Conservation (phyloP, 208 protist genomes). For the Crithidia bombi region DNA sequence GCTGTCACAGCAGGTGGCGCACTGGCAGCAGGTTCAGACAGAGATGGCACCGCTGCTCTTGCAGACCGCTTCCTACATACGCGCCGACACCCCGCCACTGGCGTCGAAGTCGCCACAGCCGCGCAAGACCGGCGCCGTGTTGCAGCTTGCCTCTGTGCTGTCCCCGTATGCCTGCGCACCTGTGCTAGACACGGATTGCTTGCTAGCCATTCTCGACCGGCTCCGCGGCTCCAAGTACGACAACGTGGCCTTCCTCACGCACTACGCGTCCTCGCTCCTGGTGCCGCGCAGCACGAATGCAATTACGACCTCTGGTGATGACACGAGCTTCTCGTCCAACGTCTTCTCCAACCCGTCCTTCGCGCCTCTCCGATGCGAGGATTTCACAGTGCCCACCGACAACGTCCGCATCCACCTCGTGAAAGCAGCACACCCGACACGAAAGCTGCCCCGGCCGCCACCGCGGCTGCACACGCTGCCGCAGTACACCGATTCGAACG, state of each 20-base stretch:
- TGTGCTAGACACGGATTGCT: neutral
- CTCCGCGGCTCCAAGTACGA: neutral
- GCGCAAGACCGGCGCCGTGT: neutral
- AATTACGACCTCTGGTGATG: neutral
- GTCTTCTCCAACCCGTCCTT: slow-evolving; percentile 25
- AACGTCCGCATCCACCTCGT: slow-evolving; percentile 7
- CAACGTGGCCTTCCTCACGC: slow-evolving; percentile 3
- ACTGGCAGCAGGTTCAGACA: slow-evolving; percentile 6
- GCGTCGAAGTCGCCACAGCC: too few relatives aligned
- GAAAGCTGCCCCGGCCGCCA: slow-evolving; percentile 4
- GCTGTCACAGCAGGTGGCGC: slow-evolving; percentile 4
- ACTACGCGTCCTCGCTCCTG: slow-evolving; percentile 9
- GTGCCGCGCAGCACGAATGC: slow-evolving; percentile 3
- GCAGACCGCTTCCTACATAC: slow-evolving; percentile 14
- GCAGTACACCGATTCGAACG: neutral
- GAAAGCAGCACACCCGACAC: neutral
- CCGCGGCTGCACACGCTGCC: slow-evolving; percentile 6
- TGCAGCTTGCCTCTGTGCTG: too few relatives aligned
- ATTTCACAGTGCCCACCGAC: neutral
- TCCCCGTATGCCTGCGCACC: neutral
- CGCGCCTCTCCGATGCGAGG: neutral
- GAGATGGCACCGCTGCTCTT: neutral
- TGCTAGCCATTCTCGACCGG: neutral
- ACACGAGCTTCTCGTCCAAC: slow-evolving; percentile 17
- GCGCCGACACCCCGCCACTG: neutral